Base-by-base conservation (phyloP, 441 rosid genomes). In the Populus tomentosa region DNA sequence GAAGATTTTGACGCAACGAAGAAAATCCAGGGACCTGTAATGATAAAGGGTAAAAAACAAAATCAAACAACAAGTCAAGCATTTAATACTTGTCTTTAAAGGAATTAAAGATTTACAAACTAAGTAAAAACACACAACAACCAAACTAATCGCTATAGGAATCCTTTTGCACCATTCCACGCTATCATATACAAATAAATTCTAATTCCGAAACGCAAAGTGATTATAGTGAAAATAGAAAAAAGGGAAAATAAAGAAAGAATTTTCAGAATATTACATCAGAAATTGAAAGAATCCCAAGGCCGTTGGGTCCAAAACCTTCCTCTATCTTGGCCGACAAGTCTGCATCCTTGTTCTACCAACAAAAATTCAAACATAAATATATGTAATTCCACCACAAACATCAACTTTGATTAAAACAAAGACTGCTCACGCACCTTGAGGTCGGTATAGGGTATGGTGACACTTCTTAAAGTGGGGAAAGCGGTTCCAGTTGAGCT, bases 231-330 rank as follows among this genome's bases (percentile, higher is more conserved):
- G 30, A 28, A 28, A 28, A 28, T 28, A 28, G 30, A 28, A 28
- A 28, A 28, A 28, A 28, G 30, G 30, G 30, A 28, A 28, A 28
- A 28, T 28, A 28, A 28, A 28, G 30, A 28, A 28, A 28, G 30
- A 28, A 28, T 65, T 26, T 16, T 23, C 13, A 2, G 68, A 59
- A 30, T 5, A 77, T 13, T 87, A 92, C 95, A 71, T 86, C 91
- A 21, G 88, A 81, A 76, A 95, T 79, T 24, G 97, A 86, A 69
- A 95, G 82, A 78, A 95, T 94, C 71, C 97, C 98, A 42, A 92
- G 90, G 36, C 97, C 99, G 69, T 86, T 85, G 26, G 95, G 92
- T 84, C 99, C 98, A 71, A 95, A 90, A 40, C 95, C 99, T 84
- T 89, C 81, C 82, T 89, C 95, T 77, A 95, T 94, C 88, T 87